phyloP scores from a whole-genome alignment of 1,139 yeast genomes.

The Blastobotrys apis region DNA sequence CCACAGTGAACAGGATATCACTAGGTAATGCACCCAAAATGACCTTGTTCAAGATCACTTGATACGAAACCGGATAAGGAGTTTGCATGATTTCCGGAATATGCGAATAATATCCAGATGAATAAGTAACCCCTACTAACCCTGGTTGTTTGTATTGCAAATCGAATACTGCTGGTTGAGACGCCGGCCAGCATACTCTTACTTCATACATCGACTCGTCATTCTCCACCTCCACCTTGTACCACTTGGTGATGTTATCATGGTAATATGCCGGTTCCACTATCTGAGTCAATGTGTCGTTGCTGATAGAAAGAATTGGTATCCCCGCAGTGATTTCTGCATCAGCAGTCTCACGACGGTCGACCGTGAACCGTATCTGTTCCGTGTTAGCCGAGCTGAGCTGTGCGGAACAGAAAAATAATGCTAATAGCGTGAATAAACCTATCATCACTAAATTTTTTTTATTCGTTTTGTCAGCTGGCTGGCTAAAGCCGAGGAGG shows the following conservation, averaged over 20 bases:
- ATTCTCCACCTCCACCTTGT: slow-evolving; percentile 11
- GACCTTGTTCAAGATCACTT: slow-evolving; percentile 25
- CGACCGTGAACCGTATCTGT: slow-evolving; percentile 13
- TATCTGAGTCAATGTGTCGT: slow-evolving; percentile 2
- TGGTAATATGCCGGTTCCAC: not conserved
- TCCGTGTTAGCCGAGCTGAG: slow-evolving; percentile 15
- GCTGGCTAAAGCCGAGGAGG: not conserved
- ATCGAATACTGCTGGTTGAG: slow-evolving; percentile 31
- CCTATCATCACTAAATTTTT: not conserved
- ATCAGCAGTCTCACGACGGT: not conserved
- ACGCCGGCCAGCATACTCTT: slow-evolving; percentile 39
- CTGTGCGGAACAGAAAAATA: slow-evolving; percentile 5
- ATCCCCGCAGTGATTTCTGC: not conserved
- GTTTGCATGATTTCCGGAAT: slow-evolving; percentile 15
- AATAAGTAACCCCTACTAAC: slow-evolving; percentile 18
- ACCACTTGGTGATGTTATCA: slow-evolving; percentile 9
- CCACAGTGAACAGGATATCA: slow-evolving; percentile 24
- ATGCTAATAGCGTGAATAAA: too few species aligned
- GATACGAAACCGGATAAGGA: slow-evolving; percentile 25
- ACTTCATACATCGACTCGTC: slow-evolving; percentile 28
- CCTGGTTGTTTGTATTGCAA: slow-evolving; percentile 22
- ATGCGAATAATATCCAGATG: slow-evolving; percentile 22
- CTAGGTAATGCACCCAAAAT: slow-evolving; percentile 25
- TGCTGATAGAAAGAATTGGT: not conserved
- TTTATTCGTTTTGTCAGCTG: not conserved